A percentile compares a stretch with the other conserved stretches of the same genome.
Conservation (phyloP, 208 protist species). For the Leishmania guyanensis region DNA sequence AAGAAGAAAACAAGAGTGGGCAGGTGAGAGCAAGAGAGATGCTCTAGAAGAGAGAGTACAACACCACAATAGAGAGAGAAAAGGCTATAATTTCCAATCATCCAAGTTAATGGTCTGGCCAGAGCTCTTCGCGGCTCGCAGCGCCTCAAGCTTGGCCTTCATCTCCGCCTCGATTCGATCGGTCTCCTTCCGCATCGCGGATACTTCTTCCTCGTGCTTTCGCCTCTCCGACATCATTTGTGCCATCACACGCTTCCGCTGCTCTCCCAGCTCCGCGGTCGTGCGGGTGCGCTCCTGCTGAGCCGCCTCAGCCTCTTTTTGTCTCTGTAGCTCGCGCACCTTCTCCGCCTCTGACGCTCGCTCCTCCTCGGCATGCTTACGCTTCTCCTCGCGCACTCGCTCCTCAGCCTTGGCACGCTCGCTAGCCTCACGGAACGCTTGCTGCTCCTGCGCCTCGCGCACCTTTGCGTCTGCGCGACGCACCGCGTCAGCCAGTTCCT, state of each 20-base stretch:
- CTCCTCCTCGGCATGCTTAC: conserved; percentile 45
- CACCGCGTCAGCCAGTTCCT: conserved; percentile 62
- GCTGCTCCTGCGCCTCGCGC: conserved; percentile 57
- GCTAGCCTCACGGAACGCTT: conserved; percentile 42
- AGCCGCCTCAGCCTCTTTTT: conserved; percentile 47
- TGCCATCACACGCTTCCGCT: conserved; percentile 65
- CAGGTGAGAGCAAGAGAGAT: not conserved
- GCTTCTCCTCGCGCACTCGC: conserved; percentile 48
- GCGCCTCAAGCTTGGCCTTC: conserved; percentile 85
- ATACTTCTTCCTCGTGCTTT: conserved; percentile 72
- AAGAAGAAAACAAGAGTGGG: not conserved
- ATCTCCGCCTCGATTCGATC: conserved; percentile 89
- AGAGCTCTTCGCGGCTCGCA: conserved; percentile 74
- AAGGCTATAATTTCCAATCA: conserved; percentile 47
- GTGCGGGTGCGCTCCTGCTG: conserved; percentile 48
- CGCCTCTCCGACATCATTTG: conserved; percentile 62
- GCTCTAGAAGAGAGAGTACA: not conserved
- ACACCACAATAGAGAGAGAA: not conserved
- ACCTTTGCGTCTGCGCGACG: conserved; percentile 66
- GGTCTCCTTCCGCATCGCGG: conserved; percentile 80
- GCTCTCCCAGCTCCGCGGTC: conserved; percentile 62
- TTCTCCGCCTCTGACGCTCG: conserved; percentile 27
- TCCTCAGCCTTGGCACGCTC: conserved; percentile 42
- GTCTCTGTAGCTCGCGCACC: conserved; percentile 45
- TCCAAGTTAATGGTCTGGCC: conserved; percentile 83